phyloP scores from a whole-genome alignment of 2,329 filamentous ascomycete species.

The Aspergillus jensenii region DNA sequence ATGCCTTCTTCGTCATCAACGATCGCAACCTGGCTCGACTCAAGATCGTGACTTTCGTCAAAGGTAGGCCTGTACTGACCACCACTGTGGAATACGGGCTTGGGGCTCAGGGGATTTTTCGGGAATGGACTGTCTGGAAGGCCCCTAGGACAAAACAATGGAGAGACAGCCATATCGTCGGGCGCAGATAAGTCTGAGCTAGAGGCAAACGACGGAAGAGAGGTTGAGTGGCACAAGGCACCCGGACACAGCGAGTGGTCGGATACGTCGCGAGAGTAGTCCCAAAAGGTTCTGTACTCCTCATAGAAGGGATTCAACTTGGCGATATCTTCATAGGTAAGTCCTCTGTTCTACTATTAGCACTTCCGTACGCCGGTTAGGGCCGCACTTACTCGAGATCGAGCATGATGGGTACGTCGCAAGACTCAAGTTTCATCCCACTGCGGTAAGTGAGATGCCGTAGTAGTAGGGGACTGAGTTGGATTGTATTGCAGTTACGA shows the following conservation, averaged over 20 bases:
- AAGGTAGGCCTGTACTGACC: slow-evolving; percentile 15
- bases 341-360: slow-evolving; percentile 19
- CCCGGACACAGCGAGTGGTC: slow-evolving; percentile 12
- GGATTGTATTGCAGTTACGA: background rate
- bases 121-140: background rate
- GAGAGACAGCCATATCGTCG: slow-evolving; percentile 9
- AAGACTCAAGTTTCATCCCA: slow-evolving; percentile 16
- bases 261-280: slow-evolving; percentile 11
- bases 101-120: background rate
- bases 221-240: slow-evolving; percentile 19
- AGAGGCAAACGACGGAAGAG: slow-evolving; percentile 15
- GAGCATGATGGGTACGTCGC: slow-evolving; percentile 30
- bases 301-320: slow-evolving; percentile 30
- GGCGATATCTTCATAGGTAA: slow-evolving; percentile 26
- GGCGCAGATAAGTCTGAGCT: slow-evolving; percentile 9
- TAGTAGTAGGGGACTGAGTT: background rate
- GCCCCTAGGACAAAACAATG: slow-evolving; percentile 4
- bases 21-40: slow-evolving; percentile 16
- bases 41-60: slow-evolving; percentile 3
- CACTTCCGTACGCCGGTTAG: background rate
- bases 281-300: slow-evolving; percentile 23
- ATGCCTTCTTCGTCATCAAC: slow-evolving; percentile 7
- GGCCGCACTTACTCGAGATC: slow-evolving; percentile 25
- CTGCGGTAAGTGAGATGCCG: background rate
- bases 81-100: slow-evolving; percentile 12